Base-by-base conservation (phyloP, 108 stramenopile species). In the Cyclotella atomus region DNA sequence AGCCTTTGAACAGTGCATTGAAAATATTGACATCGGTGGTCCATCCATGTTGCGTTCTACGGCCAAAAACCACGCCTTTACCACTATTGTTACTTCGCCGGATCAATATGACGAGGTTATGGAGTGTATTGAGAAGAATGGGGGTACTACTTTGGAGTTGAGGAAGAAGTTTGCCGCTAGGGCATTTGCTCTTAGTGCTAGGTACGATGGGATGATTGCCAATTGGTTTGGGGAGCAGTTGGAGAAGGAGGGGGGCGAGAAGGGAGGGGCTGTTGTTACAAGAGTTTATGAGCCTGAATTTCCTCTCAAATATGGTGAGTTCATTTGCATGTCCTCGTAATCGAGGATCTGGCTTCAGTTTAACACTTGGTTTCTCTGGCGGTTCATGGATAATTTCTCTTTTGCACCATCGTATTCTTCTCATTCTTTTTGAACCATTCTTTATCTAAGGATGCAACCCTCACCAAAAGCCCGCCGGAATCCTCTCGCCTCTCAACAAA, bases 11-110 rank as follows among this genome's bases (percentile, higher is more conserved):
- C 95, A 93, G 71, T 98, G 97, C 87, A 91, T 99, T 73, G 99
- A 99, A 82, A 99, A 99, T 77, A 97, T 99, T 77, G 99, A 99
- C 76, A 98, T 99, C 79, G 99, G 99, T 21, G 99, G 99, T n/a
- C 99, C 99, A 5, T 89, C 91, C 55, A 99, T 99, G 99, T 83
- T 99, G 41, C 92, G 99, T 30, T 94, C 94, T 20, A 92, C 96
- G 2, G 97, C 99, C 68, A 99, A 99, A 83, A 99, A 99, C 82
- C 99, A 99, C 83, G 87, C 86, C 3, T 96, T 93, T 74, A 98
- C 98, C 15, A 84, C 96, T 19, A 97, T 98, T 81, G 92, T 96
- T 35, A 98, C 97, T 0, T 59, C 65, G 52, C 97, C 97, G 0
- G 75, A 79, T 27, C 97, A 98, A 85, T 99, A 99, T 83, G 83